These are phyloP conservation scores for Colletotrichum sp. DNA, from an alignment of 2,329 filamentous ascomycete species.

Conservation along the genomic window DNA sequence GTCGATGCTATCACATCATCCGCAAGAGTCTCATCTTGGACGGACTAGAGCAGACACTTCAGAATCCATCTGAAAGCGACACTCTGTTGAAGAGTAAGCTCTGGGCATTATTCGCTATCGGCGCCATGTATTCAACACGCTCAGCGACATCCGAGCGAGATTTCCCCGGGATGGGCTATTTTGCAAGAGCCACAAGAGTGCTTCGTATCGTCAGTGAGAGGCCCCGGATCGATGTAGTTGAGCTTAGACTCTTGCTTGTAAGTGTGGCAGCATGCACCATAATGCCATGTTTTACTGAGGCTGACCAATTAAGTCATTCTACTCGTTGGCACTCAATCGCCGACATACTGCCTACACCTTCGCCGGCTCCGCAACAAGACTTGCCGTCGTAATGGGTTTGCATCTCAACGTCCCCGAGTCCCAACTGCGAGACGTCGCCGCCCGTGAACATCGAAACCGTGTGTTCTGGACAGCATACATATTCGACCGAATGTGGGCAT, in stretches of 20 bases:
- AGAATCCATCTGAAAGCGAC: slow-evolving; percentile 36
- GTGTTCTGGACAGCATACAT: slow-evolving; percentile 50
- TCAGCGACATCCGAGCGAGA: slow-evolving; percentile 33
- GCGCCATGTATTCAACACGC: slow-evolving; percentile 49
- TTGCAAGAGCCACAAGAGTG: slow-evolving; percentile 42
- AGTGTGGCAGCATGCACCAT: slow-evolving; percentile 4
- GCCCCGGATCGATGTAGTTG: slow-evolving; percentile 46
- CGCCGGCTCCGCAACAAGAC: slow-evolving; percentile 48
- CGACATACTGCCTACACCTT: slow-evolving; percentile 48
- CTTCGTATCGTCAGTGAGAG: slow-evolving; percentile 45
- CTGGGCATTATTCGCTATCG: slow-evolving; percentile 50
- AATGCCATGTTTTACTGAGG: neutral
- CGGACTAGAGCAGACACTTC: slow-evolving; percentile 40
- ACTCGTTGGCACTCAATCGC: slow-evolving; percentile 48
- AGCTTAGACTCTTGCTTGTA: slow-evolving; percentile 49
- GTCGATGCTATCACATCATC: slow-evolving; percentile 46
- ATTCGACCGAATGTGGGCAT: slow-evolving; percentile 52
- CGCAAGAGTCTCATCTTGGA: slow-evolving; percentile 41
- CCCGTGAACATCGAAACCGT: slow-evolving; percentile 43
- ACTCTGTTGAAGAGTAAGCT: slow-evolving; percentile 43
- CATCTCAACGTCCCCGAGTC: slow-evolving; percentile 43
- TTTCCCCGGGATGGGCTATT: slow-evolving; percentile 50
- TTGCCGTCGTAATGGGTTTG: slow-evolving; percentile 48
- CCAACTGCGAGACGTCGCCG: slow-evolving; percentile 41
- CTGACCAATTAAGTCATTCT: slow-evolving; percentile 40